Percentiles rank a stretch among this genome's conserved stretches.
These are phyloP conservation scores for Xylariales sp. DNA, from an alignment of 2,329 filamentous ascomycete species.

Conservation along the genomic window DNA sequence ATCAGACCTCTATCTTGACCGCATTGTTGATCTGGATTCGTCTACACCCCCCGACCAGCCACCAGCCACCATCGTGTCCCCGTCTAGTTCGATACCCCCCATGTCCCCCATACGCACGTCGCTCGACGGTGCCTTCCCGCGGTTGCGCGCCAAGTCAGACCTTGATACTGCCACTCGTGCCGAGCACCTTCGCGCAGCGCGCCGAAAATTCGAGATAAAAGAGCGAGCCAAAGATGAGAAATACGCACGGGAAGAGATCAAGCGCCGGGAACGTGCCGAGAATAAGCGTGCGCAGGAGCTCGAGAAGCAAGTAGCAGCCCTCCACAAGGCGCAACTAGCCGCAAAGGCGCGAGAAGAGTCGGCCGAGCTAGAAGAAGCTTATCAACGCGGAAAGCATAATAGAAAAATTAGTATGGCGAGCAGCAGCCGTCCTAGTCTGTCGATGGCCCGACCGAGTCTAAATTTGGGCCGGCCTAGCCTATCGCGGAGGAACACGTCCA, in stretches of 20 bases:
- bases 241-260: constrained; percentile 68
- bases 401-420: constrained; percentile 49
- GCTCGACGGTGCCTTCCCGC: constrained; percentile 67
- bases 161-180: constrained; percentile 65
- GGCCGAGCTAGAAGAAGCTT: constrained; percentile 49
- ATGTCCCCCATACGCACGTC: constrained; percentile 69
- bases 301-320: constrained; percentile 58
- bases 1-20: constrained; percentile 60
- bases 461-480: constrained; percentile 43
- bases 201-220: constrained; percentile 72
- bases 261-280: constrained; percentile 68
- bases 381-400: constrained; percentile 47
- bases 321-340: constrained; percentile 60
- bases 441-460: constrained; percentile 46
- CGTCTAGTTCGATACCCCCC: constrained; percentile 53
- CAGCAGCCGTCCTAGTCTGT: constrained; percentile 48
- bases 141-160: constrained; percentile 70
- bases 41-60: constrained; percentile 47
- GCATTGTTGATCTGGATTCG: constrained; percentile 55
- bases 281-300: constrained; percentile 65
- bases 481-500: constrained; percentile 44
- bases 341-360: constrained; percentile 55
- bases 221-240: constrained; percentile 72
- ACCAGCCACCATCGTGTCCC: constrained; percentile 46
- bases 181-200: constrained; percentile 70